Base-by-base conservation (phyloP, 805 yeast species). In the Wickerhamiella slavikovae region DNA sequence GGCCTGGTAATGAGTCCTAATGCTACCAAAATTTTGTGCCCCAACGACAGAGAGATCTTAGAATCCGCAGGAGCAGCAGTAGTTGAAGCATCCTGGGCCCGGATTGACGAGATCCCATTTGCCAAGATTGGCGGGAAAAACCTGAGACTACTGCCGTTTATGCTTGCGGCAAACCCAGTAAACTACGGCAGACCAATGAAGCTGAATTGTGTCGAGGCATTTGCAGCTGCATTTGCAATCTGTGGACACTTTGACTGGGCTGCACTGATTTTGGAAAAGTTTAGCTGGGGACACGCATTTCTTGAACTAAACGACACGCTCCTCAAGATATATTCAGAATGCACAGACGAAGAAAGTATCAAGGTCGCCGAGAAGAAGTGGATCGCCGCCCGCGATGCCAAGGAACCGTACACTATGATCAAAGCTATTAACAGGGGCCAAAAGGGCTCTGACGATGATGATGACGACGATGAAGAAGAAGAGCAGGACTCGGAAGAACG, bases 21-120 rank as follows among this genome's bases (percentile, higher is more conserved):
- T 45, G 98, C 95, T 10, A 74, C 71, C 43, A 63, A 68, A 5
- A 83, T 80, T 1, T 93, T 89, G 1, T 79, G 93, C 48, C 96
- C 96, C 0, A 62, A 75, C 39, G 98, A 89, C 49, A 46, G 52
- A 24, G 76, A 67, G 27, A 61, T 79, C 9, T 93, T 82, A 0
- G 92, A 76, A 42, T 60, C 60, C 17, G 47, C 58, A 24, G 98
- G 98, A 22, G 89, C 82, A n/a, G 93, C 98, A 0, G 98, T 89
- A 6, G 96, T 89, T 2, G 98, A 89, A 49, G 85, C 96, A 52
- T 80, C 94, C 2, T 89, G 98, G 98, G 98, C 98, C 0, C 59
- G 96, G 32, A 50, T 89, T n/a, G 93, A 82, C 32, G 98, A 89
- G 49, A 70, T 89, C n/a, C 98, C 98, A 4, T 89, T 89, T 52